Conservation (phyloP, 2,329 filamentous ascomycete species). For the Fusarium sp. region DNA sequence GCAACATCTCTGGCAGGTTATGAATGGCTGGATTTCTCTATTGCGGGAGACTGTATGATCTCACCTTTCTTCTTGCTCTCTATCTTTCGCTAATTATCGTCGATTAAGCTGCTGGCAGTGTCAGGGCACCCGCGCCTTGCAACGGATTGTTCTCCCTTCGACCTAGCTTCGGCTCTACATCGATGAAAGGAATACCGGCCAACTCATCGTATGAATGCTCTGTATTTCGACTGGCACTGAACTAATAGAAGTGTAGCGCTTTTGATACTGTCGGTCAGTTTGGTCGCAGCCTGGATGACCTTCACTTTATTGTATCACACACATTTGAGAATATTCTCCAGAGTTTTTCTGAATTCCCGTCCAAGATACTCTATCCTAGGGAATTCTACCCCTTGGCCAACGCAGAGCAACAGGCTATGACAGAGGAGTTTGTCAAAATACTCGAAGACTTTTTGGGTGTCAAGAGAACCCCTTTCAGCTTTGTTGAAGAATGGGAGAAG, state of each 20-base stretch:
- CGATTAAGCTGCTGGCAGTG: neutral
- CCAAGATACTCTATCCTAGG: neutral
- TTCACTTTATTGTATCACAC: neutral
- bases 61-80: neutral
- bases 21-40: neutral
- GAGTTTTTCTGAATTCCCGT: fast-evolving
- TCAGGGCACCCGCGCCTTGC: neutral
- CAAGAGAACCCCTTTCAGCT: neutral
- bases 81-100: neutral
- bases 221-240: too few relatives aligned
- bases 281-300: neutral
- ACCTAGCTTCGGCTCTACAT: neutral
- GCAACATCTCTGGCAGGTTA: fast-evolving
- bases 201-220: neutral
- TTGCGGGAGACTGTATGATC: neutral
- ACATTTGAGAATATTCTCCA: neutral
- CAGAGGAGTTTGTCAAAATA: fast-evolving
- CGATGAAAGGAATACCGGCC: neutral
- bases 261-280: neutral
- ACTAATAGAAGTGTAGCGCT: fast-evolving
- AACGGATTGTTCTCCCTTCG: neutral
- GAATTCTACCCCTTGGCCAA: neutral
- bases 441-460: neutral
- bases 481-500: neutral
- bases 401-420: neutral